Evolutionary conservation across 768 basidiomycete genomes (phyloP).

Genomic region (Phlegmacium glaucopus): DNA sequence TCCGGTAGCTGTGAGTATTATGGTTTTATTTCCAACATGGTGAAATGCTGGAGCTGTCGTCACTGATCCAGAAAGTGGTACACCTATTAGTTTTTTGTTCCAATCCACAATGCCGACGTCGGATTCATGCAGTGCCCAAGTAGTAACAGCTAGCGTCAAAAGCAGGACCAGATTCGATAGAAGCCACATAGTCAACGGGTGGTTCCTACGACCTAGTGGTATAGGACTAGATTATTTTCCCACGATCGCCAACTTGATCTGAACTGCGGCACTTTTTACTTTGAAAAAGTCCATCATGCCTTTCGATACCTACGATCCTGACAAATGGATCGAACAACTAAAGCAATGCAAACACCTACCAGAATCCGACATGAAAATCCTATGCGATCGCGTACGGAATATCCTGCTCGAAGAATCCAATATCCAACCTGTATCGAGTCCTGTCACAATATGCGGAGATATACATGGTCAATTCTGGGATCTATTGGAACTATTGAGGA

Average conservation of each 20-base stretch:
- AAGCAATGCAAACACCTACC: conserved; percentile 83
- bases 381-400: conserved; percentile 86
- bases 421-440: conserved; percentile 91
- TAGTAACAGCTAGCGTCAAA: conserved; percentile 16
- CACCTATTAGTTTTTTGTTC: conserved; percentile 76
- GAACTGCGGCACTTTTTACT: neutral
- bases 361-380: conserved; percentile 88
- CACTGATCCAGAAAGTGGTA: conserved; percentile 52
- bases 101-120: conserved; percentile 86
- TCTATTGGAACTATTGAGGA: conserved; percentile 81
- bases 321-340: conserved; percentile 88
- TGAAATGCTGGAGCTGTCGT: conserved; percentile 62
- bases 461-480: conserved; percentile 99
- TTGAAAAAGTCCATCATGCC: conserved; percentile 3
- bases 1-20: conserved; percentile 63
- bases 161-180: conserved; percentile 15
- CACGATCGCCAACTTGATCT: neutral
- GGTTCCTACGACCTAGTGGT: no score
- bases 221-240: no score
- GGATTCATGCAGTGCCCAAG: conserved; percentile 59
- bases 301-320: conserved; percentile 35
- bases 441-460: conserved; percentile 94
- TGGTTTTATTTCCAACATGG: conserved; percentile 33
- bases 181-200: conserved; percentile 25
- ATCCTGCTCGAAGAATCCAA: conserved; percentile 96